These are phyloP conservation scores for Trametes punicea DNA, from an alignment of 768 basidiomycete species.

Conservation along the genomic window DNA sequence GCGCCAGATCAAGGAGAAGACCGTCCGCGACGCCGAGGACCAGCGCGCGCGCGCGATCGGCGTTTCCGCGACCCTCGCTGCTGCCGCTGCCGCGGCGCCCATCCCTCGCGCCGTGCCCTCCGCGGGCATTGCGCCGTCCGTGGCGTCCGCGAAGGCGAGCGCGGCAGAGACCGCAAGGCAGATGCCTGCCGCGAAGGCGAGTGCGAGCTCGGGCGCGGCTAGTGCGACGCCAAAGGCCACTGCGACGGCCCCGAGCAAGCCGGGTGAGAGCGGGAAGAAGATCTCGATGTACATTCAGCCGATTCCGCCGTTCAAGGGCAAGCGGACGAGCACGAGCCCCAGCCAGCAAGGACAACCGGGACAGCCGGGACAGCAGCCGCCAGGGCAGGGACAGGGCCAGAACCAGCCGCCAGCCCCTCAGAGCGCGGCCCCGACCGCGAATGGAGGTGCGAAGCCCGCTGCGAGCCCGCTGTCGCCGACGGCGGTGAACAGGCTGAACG, in stretches of 20 bases:
- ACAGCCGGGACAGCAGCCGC: no score
- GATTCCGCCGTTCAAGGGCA: slow-evolving; percentile 89
- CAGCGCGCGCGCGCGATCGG: slow-evolving; percentile 63
- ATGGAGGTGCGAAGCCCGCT: slow-evolving; percentile 25
- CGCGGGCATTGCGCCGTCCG: slow-evolving; percentile 22
- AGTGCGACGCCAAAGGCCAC: slow-evolving; percentile 11
- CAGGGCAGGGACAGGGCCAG: no score
- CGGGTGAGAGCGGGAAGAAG: slow-evolving; percentile 21
- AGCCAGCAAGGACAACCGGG: slow-evolving; percentile 32
- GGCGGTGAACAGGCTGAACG: slow-evolving; percentile 69
- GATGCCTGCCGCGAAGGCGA: slow-evolving; percentile 12
- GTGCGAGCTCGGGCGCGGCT: slow-evolving; percentile 12
- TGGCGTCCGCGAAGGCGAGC: no score
- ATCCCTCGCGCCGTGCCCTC: slow-evolving; percentile 27
- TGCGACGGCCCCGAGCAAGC: slow-evolving; percentile 19
- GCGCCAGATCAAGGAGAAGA: slow-evolving; percentile 75
- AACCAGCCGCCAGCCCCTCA: no score
- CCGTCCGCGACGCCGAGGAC: slow-evolving; percentile 63
- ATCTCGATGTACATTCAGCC: slow-evolving; percentile 80
- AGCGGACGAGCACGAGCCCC: slow-evolving; percentile 36
- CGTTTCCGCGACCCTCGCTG: slow-evolving; percentile 40
- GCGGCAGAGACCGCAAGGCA: slow-evolving; percentile 15
- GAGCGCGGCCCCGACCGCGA: slow-evolving; percentile 28
- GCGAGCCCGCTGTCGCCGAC: slow-evolving; percentile 50
- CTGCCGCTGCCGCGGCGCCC: no score